phyloP scores from a whole-genome alignment of 345 rosid genomes.

The Euphorbia pulcherrima region DNA sequence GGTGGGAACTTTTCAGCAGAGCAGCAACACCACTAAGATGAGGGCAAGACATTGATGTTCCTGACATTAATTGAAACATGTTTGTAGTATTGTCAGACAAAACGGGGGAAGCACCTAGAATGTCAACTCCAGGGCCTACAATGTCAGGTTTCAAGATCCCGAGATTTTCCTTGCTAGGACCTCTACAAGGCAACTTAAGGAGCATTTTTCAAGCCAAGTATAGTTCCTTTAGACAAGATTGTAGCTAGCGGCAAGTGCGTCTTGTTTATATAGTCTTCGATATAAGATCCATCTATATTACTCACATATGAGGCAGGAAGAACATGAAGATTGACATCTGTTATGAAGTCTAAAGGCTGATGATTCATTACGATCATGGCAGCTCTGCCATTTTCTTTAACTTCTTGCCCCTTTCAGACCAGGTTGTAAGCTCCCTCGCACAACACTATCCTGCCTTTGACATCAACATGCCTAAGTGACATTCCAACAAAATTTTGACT shows the following conservation, averaged over 20 bases:
- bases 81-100: background rate
- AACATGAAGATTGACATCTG: background rate
- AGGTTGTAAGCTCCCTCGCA: background rate
- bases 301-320: constrained; percentile 18
- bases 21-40: constrained; percentile 56
- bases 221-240: constrained; percentile 8
- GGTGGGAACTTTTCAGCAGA: constrained; percentile 48
- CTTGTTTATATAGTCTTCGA: constrained; percentile 9
- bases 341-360: constrained; percentile 8
- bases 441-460: constrained; percentile 12
- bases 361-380: constrained; percentile 20
- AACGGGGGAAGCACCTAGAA: constrained; percentile 14
- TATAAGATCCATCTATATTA: background rate
- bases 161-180: constrained; percentile 12
- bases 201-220: constrained; percentile 5
- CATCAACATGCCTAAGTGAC: constrained; percentile 7
- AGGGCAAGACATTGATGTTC: constrained; percentile 64
- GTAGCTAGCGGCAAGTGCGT: constrained; percentile 3
- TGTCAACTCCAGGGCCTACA: constrained; percentile 21
- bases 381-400: constrained; percentile 13
- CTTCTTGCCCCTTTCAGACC: constrained; percentile 6
- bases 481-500: background rate
- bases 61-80: constrained; percentile 24
- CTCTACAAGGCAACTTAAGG: constrained; percentile 12
- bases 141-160: constrained; percentile 27